A percentile compares a stretch with the other conserved stretches of the same genome.
These are phyloP conservation scores for Solanum dulcamara DNA, from an alignment of 257 asterid species.

Conservation along the genomic window DNA sequence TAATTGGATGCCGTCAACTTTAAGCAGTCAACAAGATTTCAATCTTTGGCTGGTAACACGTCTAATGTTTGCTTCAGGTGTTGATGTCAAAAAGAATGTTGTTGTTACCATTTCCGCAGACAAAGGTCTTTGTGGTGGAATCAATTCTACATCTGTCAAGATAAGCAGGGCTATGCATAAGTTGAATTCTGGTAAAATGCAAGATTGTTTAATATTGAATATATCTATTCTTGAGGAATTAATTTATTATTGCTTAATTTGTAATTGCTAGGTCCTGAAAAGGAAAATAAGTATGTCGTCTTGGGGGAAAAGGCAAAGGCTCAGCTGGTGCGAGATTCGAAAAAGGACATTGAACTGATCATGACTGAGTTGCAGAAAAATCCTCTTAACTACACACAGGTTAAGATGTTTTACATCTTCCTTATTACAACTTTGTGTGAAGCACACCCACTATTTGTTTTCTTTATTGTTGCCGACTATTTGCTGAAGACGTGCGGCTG, in stretches of 20 bases:
- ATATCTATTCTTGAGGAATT: neutral
- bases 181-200: conserved; percentile 50
- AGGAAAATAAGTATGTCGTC: conserved; percentile 61
- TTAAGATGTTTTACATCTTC: conserved; percentile 1
- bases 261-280: conserved; percentile 60
- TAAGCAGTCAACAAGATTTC: neutral
- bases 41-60: neutral
- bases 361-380: conserved; percentile 85
- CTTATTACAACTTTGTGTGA: neutral
- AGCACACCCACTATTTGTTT: neutral
- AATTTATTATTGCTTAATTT: neutral
- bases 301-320: conserved; percentile 98
- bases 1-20: neutral
- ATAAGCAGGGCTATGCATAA: conserved; percentile 69
- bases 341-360: conserved; percentile 50
- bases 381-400: conserved; percentile 96
- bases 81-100: conserved; percentile 88
- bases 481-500: neutral
- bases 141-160: conserved; percentile 90
- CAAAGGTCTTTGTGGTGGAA: conserved; percentile 99
- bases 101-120: conserved; percentile 75
- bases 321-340: conserved; percentile 85
- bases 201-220: neutral
- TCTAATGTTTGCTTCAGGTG: conserved; percentile 35
- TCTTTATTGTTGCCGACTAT: neutral